These are phyloP conservation scores for Aspergillus cristatus DNA, from an alignment of 495 filamentous ascomycete genomes.

Conservation along the genomic window DNA sequence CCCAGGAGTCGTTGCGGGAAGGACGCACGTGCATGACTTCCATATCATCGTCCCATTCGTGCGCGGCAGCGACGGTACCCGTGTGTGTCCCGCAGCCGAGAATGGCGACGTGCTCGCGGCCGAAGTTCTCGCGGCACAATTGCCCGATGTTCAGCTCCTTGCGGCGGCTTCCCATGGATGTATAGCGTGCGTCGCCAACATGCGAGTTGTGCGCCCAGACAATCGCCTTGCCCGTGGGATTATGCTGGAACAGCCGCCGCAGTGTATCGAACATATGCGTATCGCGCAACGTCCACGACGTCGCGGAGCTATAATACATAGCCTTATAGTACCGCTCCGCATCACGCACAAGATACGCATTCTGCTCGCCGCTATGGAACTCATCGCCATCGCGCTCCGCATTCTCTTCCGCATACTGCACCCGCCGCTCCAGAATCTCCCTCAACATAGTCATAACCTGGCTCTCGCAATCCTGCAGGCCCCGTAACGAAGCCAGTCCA, in stretches of 20 bases:
- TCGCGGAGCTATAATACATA: conserved; percentile 49
- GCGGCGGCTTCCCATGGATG: conserved; percentile 41
- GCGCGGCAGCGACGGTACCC: conserved; percentile 48
- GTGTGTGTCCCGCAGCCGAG: conserved; percentile 45
- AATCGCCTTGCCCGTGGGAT: conserved; percentile 38
- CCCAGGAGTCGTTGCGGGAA: conserved; percentile 35
- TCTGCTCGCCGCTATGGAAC: conserved; percentile 46
- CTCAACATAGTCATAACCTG: conserved; percentile 39
- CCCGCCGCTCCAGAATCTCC: conserved; percentile 33
- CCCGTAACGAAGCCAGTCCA: conserved; percentile 36
- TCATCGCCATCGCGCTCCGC: conserved; percentile 34
- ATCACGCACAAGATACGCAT: conserved; percentile 46
- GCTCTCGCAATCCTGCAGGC: conserved; percentile 40
- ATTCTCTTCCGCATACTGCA: conserved; percentile 30
- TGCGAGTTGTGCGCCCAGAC: conserved; percentile 57
- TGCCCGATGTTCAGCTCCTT: conserved; percentile 49
- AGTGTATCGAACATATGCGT: conserved; percentile 51
- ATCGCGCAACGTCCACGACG: conserved; percentile 50
- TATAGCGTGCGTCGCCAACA: conserved; percentile 48
- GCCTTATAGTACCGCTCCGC: conserved; percentile 49
- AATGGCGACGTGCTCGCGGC: conserved; percentile 37
- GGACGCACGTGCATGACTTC: conserved; percentile 40
- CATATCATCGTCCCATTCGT: conserved; percentile 50
- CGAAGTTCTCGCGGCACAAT: conserved; percentile 42
- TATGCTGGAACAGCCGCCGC: conserved; percentile 33